Base-by-base conservation (phyloP, 805 yeast species). In the Starmerella potacharoeniae region DNA sequence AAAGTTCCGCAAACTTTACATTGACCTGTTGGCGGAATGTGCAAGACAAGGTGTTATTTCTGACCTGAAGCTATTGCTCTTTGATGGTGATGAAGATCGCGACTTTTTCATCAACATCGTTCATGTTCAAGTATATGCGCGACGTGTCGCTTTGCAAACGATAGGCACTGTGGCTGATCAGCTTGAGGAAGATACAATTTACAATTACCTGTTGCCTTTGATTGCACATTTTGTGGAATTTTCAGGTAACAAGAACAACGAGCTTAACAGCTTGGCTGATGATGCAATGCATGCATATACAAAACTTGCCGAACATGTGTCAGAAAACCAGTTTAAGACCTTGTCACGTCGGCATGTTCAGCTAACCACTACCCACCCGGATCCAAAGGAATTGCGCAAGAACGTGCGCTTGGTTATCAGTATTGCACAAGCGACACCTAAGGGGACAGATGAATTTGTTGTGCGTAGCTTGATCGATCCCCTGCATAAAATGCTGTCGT, bases 41-140 rank as follows among this genome's bases (percentile, higher is more conserved):
- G 85, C 88, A 13, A 44, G 40, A 13, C 47, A 16, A n/a, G 53
- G 37, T n/a, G 49, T 55, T 2, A 14, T 59, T 3, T 54, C 57
- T 6, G 74, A 39, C 69, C 74, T 61, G 69, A 69, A 48, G 58
- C 73, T 77, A 1, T 69, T 91, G 41, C 68, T 83, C 0, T 76
- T 73, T 62, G 74, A 77, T 51, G 83, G 82, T 43, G 95, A 88
- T 62, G 91, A 83, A 39, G 97, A 89, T 62, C 84, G 88, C 4
- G 83, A 87, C 68, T 85, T 87, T 65, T 87, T 87, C 69, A 66
- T 71, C 44, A 88, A 89, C 62, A 75, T 93, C 49, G 77, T 76
- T 57, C 96, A 91, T 67, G 81, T 91, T 39, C 98, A 91, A 71
- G 63, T 84, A 9, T 88, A 84, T 64, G 80, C 95, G 70, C 83